Evolutionary conservation across 352 stramenopile species (phyloP), one percentile per base, ranked within the genome.

Genomic region (Pythium scleroteichum): DNA sequence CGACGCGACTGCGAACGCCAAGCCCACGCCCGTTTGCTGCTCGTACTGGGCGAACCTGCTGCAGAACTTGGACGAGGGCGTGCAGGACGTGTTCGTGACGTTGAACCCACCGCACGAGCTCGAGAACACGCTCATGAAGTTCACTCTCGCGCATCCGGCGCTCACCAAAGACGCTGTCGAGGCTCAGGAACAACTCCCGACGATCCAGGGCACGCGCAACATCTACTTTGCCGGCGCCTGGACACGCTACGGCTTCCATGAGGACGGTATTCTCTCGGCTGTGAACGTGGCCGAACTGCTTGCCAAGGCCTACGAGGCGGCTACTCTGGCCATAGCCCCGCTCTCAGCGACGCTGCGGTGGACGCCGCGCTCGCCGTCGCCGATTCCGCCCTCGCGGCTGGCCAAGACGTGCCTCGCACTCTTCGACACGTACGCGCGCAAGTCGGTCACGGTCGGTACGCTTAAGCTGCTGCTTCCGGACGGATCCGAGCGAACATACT

Each of bases 201-300:
- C 54, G 27, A 66, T 86, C 45, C 83, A 97, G 52, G 88, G 88
- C 16, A 80, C 79, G 53, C 64, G 89, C 29, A 75, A 80, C 38
- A 62, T 96, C n/a, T 97, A 86, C 76, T 97, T 96, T 69, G 87
- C 72, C 52, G 90, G 88, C 48, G 88, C 88, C 0, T 97, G 85
- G 79, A 75, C 75, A 39, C 88, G 90, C 42, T 95, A 96, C 70
- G 90, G 90, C 12, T 97, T 97, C 69, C 90, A 97, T 62, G 90
- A 97, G 67, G 90, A 96, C 67, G 84, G 85, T 51, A 68, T 68
- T n/a, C 53, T 73, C 2, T 73, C 66, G 14, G 66, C 61, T 1
- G 52, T 73, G 22, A 55, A 59, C 4, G 62, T 69, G 1, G 48
- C 39, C 2, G 40, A 69, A 41, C 32, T 62, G 19, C 52, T 68